Base-by-base conservation (phyloP, 768 basidiomycete species). In the Serendipita sp. region DNA sequence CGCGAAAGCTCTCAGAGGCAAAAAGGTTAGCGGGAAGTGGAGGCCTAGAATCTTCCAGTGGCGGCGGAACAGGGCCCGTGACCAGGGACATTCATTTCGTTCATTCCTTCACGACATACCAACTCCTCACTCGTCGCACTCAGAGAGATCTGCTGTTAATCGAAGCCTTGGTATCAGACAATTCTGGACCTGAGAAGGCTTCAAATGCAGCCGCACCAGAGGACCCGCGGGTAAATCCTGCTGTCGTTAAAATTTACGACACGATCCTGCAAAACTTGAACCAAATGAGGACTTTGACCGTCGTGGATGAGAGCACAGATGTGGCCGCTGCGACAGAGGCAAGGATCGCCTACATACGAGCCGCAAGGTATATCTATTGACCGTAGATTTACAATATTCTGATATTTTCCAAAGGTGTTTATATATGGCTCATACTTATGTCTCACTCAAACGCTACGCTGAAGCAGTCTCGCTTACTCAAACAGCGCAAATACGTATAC, bases 291-390 rank as follows among this genome's bases (percentile, higher is more conserved):
- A 81, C 81, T 3, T 76, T 96, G 64, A 88, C 83, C 62, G 81
- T 92, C 44, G 88, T 95, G 13, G 91, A 95, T 69, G 90, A 92
- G 72, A 89, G 84, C 69, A 85, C 90, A 0, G 89, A 92, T 67
- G 79, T 96, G 3, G 81, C 85, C 0, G 77, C 85, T 3, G 86
- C 83, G 15, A 81, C 92, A 2, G 91, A 96, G 46, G 86, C 83
- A 2, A 77, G 91, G 31, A 73, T 87, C 44, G 81, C 84, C 0
- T 88, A 82, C 69, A 86, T 86, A 2, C 86, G 87, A 69, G 88
- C 86, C 0, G 81, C 82, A 63, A 82, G 86, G 88, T 88, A 68
- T 68, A 74, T 66, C 13, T 4, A 3, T 16, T 45, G 5, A 44
- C 44, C n/a, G 44, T 23, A 33, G 33, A 33, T 27, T 15, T 1